Base-by-base conservation (phyloP, 805 yeast species). In the Pichia occidentalis region DNA sequence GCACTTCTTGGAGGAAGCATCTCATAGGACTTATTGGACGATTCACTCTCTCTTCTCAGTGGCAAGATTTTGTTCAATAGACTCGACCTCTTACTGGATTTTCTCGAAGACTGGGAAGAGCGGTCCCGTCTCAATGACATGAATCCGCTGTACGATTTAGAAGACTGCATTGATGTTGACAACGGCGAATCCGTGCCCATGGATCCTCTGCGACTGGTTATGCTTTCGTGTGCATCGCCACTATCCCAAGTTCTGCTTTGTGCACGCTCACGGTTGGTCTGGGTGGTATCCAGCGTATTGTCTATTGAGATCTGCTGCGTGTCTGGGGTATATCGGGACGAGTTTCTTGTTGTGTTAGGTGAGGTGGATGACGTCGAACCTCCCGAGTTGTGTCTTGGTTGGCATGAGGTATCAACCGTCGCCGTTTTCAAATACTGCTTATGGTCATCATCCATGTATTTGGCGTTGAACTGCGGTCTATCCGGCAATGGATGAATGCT, bases 121-220 rank as follows among this genome's bases (percentile, higher is more conserved):
- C 24, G 18, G 19, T 29, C 34, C 18, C 13, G 12, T 28, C 24
- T 51, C 18, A 48, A 36, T 9, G 53, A 51, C 28, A 58, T 59
- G 46, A 61, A 57, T 2, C 64, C 64, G 28, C 46, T 48, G 37
- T 58, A 57, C 1, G 54, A 38, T 9, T 34, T 18, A 1, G 60
- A 50, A n/a, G 24, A 11, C 4, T 10, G 12, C 27, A 32, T 22
- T 7, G 37, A 20, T 2, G n/a, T 7, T 18, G 34, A 34, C n/a
- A n/a, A n/a, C n/a, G n/a, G n/a, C n/a, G n/a, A n/a, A n/a, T n/a
- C n/a, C n/a, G n/a, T n/a, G n/a, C n/a, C n/a, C n/a, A n/a, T n/a
- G n/a, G n/a, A n/a, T n/a, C n/a, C n/a, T n/a, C n/a, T n/a, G n/a
- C n/a, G n/a, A n/a, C n/a, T n/a, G n/a, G n/a, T n/a, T n/a, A n/a